A percentile compares a stretch with the other conserved stretches of the same genome.
These are phyloP conservation scores for Hemisphaericaspora xylofermentans DNA, from an alignment of 1,139 yeast species.

Conservation along the genomic window DNA sequence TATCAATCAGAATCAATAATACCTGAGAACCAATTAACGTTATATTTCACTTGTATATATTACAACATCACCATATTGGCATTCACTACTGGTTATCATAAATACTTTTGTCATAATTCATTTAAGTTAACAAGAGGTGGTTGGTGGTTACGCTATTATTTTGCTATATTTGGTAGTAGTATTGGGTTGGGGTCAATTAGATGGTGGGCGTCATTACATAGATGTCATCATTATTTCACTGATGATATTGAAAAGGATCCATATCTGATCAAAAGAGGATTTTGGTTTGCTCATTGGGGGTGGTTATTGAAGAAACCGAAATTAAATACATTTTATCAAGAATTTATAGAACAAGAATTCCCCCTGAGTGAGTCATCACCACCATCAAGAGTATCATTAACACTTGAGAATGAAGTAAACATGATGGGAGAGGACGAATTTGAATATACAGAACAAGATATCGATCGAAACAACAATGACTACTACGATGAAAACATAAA, in stretches of 20 bases:
- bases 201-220: conserved; percentile 64
- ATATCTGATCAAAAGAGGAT: conserved; percentile 58
- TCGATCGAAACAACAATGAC: conserved; percentile 17
- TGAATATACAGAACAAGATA: conserved; percentile 19
- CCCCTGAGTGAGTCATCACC: too few relatives aligned
- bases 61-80: conserved; percentile 40
- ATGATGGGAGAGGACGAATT: conserved; percentile 15
- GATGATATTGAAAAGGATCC: conserved; percentile 71
- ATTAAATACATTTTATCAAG: conserved; percentile 31
- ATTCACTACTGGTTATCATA: conserved; percentile 47
- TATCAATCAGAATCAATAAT: conserved; percentile 18
- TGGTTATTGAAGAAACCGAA: conserved; percentile 60
- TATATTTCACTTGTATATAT: conserved; percentile 34
- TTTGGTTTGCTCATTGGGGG: conserved; percentile 61
- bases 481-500: conserved; percentile 20
- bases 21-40: conserved; percentile 26
- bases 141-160: conserved; percentile 35
- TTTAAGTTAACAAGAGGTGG: conserved; percentile 39
- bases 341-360: conserved; percentile 41
- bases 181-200: conserved; percentile 62
- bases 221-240: conserved; percentile 66
- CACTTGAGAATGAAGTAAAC: conserved; percentile 14
- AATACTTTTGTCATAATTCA: conserved; percentile 56
- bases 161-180: conserved; percentile 57
- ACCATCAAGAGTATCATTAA: conserved; percentile 9